Base-by-base conservation (phyloP, 176 grass and related monocot species). In the Alloteropsis semialata region DNA sequence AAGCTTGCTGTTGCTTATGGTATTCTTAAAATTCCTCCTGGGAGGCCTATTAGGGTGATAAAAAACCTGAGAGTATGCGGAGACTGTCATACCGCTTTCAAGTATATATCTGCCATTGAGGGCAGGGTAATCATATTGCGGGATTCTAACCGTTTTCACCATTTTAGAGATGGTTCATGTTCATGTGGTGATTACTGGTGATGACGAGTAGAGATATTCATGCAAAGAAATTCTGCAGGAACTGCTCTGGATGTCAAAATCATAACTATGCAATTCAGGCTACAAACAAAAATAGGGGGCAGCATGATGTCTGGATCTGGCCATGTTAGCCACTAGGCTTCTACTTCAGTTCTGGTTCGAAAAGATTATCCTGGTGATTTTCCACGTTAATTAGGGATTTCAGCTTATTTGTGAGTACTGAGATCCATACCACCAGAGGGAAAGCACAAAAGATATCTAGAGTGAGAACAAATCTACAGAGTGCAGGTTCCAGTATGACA, bases 101-200 rank as follows among this genome's bases (percentile, higher is more conserved):
- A 99, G 77, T 92, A 92, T 92, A 74, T 96, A 82, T 89, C 96
- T 54, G 79, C 87, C 9, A 96, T 99, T 75, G 93, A 96, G 75
- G 87, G 83, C 30, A 91, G 96, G 77, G 39, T 93, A 82, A 88
- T 98, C 84, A 91, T 98, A 88, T 77, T 98, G 87, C 83, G 89
- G 15, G 96, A 98, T 83, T 98, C 96, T 57, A 98, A 95, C 48
- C 82, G 91, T 49, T 98, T 98, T 75, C 96, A 98, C 79, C 96
- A 98, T 85, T 98, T 98, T 63, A 93, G 72, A 75, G 82, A 82
- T 29, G 96, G 96, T 61, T 91, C 90, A 74, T 95, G 96, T 91
- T 95, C 92, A 22, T 98, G 92, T 63, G 92, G 96, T 41, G 92
- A 98, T 88, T 98, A 98, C 78, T 95, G 96, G 91, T 98, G 85